Percentiles rank a stretch among this genome's conserved stretches.
Evolutionary conservation across 345 rosid genomes (phyloP).

Genomic region (Hevea brasiliensis): DNA sequence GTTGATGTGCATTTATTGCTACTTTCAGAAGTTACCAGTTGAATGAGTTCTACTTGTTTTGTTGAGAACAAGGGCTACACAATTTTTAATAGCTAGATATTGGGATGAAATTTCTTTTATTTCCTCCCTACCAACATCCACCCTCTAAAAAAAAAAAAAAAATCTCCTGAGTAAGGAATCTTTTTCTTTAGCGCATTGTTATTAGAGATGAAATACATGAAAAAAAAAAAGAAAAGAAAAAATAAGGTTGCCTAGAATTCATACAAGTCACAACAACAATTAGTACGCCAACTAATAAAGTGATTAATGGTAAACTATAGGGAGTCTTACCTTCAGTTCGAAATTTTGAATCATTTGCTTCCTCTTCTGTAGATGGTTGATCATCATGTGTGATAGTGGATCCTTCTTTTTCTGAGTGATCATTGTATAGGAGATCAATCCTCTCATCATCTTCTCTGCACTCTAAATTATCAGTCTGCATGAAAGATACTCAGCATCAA

Average conservation of each 20-base stretch:
- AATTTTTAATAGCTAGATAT: no score
- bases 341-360: constrained; percentile 34
- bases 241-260: not conserved
- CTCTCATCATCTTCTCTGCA: constrained; percentile 36
- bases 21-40: no score
- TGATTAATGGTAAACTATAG: not conserved
- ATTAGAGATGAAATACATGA: no score
- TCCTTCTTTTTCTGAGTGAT: constrained; percentile 18
- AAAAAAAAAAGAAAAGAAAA: not conserved
- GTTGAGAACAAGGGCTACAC: no score
- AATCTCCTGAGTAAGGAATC: no score
- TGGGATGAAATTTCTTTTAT: no score
- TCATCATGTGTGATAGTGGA: constrained; percentile 18
- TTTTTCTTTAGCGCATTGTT: no score
- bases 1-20: no score
- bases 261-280: not conserved
- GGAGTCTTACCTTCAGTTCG: constrained; percentile 50
- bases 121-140: no score
- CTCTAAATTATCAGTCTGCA: constrained; percentile 46
- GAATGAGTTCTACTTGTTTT: not conserved
- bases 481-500: constrained; percentile 8
- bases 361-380: constrained; percentile 32
- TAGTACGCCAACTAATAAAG: not conserved
- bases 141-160: no score
- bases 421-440: constrained; percentile 23